A percentile compares a stretch with the other conserved stretches of the same genome.
Conservation (phyloP, 2,329 filamentous ascomycete genomes). For the Cladobotryum mycophilum region DNA sequence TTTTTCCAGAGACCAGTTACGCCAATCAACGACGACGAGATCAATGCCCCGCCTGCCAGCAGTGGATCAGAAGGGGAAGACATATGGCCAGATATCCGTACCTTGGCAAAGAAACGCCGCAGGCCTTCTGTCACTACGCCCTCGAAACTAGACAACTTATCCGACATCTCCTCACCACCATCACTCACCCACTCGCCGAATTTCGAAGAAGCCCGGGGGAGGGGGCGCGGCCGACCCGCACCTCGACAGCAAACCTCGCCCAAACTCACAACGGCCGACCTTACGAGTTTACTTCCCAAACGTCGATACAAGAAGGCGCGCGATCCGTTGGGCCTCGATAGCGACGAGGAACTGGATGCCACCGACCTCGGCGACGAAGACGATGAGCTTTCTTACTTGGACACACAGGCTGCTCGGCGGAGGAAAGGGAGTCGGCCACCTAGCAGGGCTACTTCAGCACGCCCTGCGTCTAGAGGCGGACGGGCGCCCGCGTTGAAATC, state of each 20-base stretch:
- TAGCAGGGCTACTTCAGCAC: constrained; percentile 23
- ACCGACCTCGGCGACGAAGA: constrained; percentile 46
- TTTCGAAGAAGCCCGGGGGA: constrained; percentile 26
- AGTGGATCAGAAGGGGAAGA: constrained; percentile 42
- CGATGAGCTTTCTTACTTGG: constrained; percentile 48
- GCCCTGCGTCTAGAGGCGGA: constrained; percentile 21
- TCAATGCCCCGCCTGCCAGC: constrained; percentile 51
- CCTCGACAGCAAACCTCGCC: constrained; percentile 29
- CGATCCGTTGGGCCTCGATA: constrained; percentile 33
- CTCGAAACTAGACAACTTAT: constrained; percentile 35
- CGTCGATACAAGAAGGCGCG: constrained; percentile 38
- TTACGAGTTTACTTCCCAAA: constrained; percentile 49
- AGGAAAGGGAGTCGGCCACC: constrained; percentile 27
- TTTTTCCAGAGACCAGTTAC: constrained; percentile 31
- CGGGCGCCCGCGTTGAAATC: constrained; percentile 21
- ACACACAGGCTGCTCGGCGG: constrained; percentile 29
- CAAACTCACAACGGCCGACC: constrained; percentile 48
- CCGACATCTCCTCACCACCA: constrained; percentile 56
- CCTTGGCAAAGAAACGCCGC: constrained; percentile 42
- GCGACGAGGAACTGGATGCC: constrained; percentile 43
- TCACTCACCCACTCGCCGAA: constrained; percentile 63
- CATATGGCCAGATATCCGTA: constrained; percentile 47
- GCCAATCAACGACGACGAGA: constrained; percentile 41
- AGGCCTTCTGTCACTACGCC: constrained; percentile 33
- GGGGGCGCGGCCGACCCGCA: constrained; percentile 24